Conservation (phyloP, 106 monocot species). For the Xerophyta viscosa region DNA sequence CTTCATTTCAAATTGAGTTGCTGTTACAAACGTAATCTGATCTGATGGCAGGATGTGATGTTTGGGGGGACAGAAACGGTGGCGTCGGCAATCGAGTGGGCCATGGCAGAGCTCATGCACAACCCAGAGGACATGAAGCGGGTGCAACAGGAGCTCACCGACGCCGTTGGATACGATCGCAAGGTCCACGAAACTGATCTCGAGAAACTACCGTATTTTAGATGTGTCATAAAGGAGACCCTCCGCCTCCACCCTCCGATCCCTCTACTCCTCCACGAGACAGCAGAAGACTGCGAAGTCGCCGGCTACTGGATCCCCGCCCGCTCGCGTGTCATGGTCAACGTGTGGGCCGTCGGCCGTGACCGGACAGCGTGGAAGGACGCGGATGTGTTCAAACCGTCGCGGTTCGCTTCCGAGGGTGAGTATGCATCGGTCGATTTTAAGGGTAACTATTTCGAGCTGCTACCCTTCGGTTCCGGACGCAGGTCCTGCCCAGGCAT, state of each 20-base stretch:
- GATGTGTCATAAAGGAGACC: constrained; percentile 66
- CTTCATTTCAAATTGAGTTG: not conserved
- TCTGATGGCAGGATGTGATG: constrained; percentile 83
- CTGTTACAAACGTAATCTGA: too few species aligned
- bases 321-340: constrained; percentile 48
- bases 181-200: constrained; percentile 60
- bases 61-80: constrained; percentile 82
- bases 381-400: constrained; percentile 42
- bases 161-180: constrained; percentile 40
- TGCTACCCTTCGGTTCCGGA: constrained; percentile 69
- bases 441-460: constrained; percentile 53
- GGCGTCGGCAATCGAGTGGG: constrained; percentile 77
- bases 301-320: constrained; percentile 40
- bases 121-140: constrained; percentile 37
- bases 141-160: constrained; percentile 43
- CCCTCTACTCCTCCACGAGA: constrained; percentile 77
- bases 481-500: constrained; percentile 71
- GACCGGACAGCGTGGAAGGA: constrained; percentile 48
- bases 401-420: constrained; percentile 27
- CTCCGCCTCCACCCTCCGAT: constrained; percentile 81
- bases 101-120: constrained; percentile 66
- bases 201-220: constrained; percentile 58
- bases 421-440: constrained; percentile 37
- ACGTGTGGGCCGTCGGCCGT: constrained; percentile 62
- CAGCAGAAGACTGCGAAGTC: constrained; percentile 41